Percentiles rank a stretch among this genome's conserved stretches.
Conservation (phyloP, 331 rosid species). For the Malus hybrid region DNA sequence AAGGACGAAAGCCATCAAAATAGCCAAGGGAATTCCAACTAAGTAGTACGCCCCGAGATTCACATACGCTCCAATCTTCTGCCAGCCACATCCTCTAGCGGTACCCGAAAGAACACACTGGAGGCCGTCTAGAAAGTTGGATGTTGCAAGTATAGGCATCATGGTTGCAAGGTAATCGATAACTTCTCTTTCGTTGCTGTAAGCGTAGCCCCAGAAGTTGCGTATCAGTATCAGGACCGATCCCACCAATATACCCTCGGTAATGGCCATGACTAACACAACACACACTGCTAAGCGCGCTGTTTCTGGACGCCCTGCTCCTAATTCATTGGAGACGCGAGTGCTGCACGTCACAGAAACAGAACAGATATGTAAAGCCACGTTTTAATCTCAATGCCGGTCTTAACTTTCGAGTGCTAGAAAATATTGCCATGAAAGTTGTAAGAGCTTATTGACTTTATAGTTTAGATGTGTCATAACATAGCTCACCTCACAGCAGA, state of each 20-base stretch:
- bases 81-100: background rate
- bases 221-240: too few relatives aligned
- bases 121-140: slow-evolving; percentile 58
- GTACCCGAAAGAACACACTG: slow-evolving; percentile 74
- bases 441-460: background rate
- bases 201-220: too few relatives aligned
- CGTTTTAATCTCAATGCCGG: background rate
- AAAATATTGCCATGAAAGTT: too few relatives aligned
- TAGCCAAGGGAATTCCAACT: background rate
- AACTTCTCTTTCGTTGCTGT: slow-evolving; percentile 55
- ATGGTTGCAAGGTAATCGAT: slow-evolving; percentile 39
- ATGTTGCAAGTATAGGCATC: slow-evolving; percentile 57
- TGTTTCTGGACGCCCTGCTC: slow-evolving; percentile 57
- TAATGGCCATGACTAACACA: background rate
- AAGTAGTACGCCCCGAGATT: background rate
- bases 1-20: background rate
- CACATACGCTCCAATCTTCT: background rate
- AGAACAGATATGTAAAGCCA: background rate
- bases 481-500: slow-evolving; percentile 57
- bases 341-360: slow-evolving; percentile 38
- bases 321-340: slow-evolving; percentile 73
- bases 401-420: background rate
- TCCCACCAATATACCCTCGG: too few relatives aligned
- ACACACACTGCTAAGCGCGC: slow-evolving; percentile 62
- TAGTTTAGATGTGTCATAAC: background rate